phyloP scores from a whole-genome alignment of 1,284 basidiomycete species.

The Kwoniella shivajii region DNA sequence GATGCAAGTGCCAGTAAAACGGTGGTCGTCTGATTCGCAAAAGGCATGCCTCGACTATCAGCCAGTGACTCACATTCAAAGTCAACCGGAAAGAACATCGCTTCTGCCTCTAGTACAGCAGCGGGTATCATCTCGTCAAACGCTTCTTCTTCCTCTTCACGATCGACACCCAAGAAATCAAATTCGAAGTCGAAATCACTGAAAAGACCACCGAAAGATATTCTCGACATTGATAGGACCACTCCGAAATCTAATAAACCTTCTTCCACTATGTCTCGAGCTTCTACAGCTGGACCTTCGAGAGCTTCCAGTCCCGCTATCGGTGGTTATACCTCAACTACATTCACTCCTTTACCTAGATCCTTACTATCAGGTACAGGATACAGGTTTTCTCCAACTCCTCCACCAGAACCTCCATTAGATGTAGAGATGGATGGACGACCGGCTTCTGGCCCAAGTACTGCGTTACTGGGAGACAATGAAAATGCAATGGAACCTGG shows the following conservation, averaged over 20 bases:
- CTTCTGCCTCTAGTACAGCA: no score
- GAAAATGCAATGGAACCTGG: not conserved
- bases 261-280: not conserved
- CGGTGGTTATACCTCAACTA: slow-evolving; percentile 7
- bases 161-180: not conserved
- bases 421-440: no score
- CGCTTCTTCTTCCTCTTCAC: not conserved
- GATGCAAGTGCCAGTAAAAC: no score
- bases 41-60: not conserved
- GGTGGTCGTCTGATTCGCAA: no score
- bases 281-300: slow-evolving; percentile 9
- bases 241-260: not conserved
- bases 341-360: slow-evolving; percentile 28
- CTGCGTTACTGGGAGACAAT: not conserved
- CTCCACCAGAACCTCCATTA: slow-evolving; percentile 1
- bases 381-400: slow-evolving; percentile 3
- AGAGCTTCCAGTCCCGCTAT: not conserved
- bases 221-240: no score
- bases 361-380: slow-evolving; percentile 16
- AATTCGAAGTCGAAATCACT: not conserved
- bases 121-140: no score
- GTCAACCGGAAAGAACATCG: not conserved
- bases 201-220: not conserved
- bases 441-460: not conserved
- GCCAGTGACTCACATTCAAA: not conserved